Evolutionary conservation across 768 basidiomycete genomes (phyloP), one percentile per base, ranked within the genome.

Genomic region (Hydnum rufescens): DNA sequence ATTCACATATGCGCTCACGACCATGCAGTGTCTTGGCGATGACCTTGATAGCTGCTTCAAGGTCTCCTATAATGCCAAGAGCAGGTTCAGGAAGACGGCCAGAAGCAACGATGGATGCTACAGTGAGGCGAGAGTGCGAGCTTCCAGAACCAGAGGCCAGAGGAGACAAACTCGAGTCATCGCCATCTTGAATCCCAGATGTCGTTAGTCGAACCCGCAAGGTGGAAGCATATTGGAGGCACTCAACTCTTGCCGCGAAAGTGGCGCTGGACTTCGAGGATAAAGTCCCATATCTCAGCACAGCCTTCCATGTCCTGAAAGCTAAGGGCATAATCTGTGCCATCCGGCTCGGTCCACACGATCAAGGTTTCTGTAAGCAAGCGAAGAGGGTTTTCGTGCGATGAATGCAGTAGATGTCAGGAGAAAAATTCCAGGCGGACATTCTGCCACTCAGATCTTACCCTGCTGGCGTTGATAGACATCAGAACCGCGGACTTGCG

Each of bases 261-360:
- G 62, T 92, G 88, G 55, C 78, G 74, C 64, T 90, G 87, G 30
- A 96, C 87, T 61, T 93, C 87, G 56, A 75, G 68, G 59, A 99
- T 93, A 64, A 96, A 99, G 60, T 82, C 84, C 93, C 95, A 99
- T 48, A 97, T 86, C 68, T 97, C 90, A 30, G 79, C 73, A 59
- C 93, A 99, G 29, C 92, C 95, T 56, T 89, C 86, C 0, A 86
- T 76, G 59, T 96, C 93, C 62, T 96, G 93, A 60, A 99, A 99
- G 60, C 89, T 93, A 51, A 99, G 71, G 2, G 93, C 93, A 62
- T 95, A 92, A 65, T 99, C 95, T 32, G 83, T 78, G 28, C 87
- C 86, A 57, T 86, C 82, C 1, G 87, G 84, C 63, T 97, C 93
- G 3, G 93, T 97, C 95, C 95, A 99, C 19, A 96, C 93, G 59